Evolutionary conservation across 164 flowering plant genomes (phyloP).

Genomic region (Annona squamosa): DNA sequence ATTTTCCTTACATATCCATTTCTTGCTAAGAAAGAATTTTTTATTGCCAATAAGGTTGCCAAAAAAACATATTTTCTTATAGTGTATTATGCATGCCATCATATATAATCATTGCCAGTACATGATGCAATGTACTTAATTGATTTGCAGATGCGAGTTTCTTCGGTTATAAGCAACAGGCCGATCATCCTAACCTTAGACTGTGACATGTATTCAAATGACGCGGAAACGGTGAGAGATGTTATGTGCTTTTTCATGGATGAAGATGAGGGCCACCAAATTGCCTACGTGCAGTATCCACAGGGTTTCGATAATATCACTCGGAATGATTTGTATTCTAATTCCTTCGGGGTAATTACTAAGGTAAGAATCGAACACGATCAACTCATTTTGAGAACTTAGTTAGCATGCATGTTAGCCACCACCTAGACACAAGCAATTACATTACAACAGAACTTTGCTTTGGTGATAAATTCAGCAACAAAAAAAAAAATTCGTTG

Average conservation of each 20-base stretch:
- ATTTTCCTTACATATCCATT: too few species aligned
- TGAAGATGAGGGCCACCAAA: slow-evolving; percentile 26
- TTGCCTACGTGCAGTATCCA: slow-evolving; percentile 34
- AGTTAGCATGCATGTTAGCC: background rate
- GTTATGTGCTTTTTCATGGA: slow-evolving; percentile 35
- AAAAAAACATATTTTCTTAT: too few species aligned
- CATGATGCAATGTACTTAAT: too few species aligned
- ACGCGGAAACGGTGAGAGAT: slow-evolving; percentile 28
- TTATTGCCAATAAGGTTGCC: too few species aligned
- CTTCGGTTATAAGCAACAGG: slow-evolving; percentile 27
- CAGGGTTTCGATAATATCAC: slow-evolving; percentile 23
- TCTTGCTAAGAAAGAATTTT: too few species aligned
- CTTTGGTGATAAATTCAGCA: background rate
- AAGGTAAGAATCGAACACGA: background rate
- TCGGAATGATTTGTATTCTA: slow-evolving; percentile 20
- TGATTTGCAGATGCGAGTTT: slow-evolving; percentile 27
- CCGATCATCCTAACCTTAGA: slow-evolving; percentile 31
- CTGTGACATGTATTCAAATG: slow-evolving; percentile 39
- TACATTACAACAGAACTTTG: background rate
- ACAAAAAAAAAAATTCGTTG: background rate
- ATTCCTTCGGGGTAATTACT: background rate
- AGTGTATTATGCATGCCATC: too few species aligned
- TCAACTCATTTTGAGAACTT: background rate
- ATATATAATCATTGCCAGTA: too few species aligned
- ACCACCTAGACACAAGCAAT: background rate